Base-by-base conservation (phyloP, 306 rosid species). In the Abrus pulchellus region DNA sequence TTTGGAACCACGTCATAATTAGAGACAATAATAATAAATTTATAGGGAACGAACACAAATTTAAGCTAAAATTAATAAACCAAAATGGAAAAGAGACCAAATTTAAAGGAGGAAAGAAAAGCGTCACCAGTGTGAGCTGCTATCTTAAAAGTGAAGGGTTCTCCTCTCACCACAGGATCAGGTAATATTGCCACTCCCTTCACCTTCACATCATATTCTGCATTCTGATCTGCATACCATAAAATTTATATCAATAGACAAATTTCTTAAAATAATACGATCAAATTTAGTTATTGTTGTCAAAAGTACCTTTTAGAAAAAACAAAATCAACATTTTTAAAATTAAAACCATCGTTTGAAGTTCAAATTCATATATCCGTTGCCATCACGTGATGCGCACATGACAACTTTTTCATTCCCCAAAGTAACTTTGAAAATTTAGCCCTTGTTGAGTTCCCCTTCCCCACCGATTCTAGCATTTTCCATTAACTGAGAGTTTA, bases 101-200 rank as follows among this genome's bases (percentile, higher is more conserved):
- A 59, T 7, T 20, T 59, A 38, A 44, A 41, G 45, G 33, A 49
- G 27, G 50, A 32, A 66, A 50, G 20, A 50, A 49, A 79, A 57
- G 73, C 5, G 60, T 80, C 59, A 91, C 92, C 85, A 14, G 98
- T 83, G 47, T 93, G 74, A 83, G 97, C 98, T 33, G 90, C 80
- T 14, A 94, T 90, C 69, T 87, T 86, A 73, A 94, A 94, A 85
- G 91, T 91, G 47, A 92, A 93, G 1, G 92, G 92, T 82, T 87
- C 68, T 73, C 97, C 97, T 60, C 87, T 84, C 60, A 83, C 83
- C 47, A 92, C 97, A 7, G 94, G 97, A 50, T 87, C 20, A 9
- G 97, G 97, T 53, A 84, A 86, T 50, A 92, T 90, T 70, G 82
- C 40, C 12, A 91, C 92, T 64, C 79, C 91, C 61, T 67, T 67